These are phyloP conservation scores for Coemansia sp. DNA, from an alignment of 192 early-diverging fungal species.

Conservation along the genomic window DNA sequence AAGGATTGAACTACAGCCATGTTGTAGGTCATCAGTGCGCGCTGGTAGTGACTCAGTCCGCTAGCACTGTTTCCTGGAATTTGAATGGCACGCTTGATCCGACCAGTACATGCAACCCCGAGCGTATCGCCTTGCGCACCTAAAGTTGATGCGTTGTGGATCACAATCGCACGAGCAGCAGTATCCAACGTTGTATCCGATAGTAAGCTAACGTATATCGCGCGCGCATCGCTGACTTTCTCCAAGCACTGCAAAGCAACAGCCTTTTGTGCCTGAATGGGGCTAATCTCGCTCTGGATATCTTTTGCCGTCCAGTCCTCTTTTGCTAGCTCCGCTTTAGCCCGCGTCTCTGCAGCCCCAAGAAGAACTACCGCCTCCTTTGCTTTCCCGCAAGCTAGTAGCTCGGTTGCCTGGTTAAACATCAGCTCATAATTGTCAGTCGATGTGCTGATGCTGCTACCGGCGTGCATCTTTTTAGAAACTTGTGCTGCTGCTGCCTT, in stretches of 20 bases:
- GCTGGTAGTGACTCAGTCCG: constrained; percentile 30
- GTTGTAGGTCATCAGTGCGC: constrained; percentile 40
- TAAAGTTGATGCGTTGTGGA: constrained; percentile 30
- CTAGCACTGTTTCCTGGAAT: constrained; percentile 17
- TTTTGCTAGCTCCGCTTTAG: constrained; percentile 14
- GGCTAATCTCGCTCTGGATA: constrained; percentile 32
- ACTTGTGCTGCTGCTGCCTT: constrained; percentile 38
- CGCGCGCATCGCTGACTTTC: constrained; percentile 11
- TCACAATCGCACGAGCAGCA: constrained; percentile 21
- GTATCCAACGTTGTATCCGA: constrained; percentile 15
- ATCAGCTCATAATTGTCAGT: constrained; percentile 32
- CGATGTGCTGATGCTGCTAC: too few relatives aligned
- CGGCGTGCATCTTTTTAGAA: neutral
- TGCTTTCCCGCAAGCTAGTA: constrained; percentile 25
- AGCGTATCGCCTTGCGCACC: neutral
- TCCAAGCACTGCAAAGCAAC: constrained; percentile 35
- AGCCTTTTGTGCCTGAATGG: constrained; percentile 42
- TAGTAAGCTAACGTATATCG: constrained; percentile 20
- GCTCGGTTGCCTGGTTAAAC: constrained; percentile 36
- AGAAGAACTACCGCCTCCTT: constrained; percentile 30
- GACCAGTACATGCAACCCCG: neutral
- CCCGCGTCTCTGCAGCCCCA: constrained; percentile 15
- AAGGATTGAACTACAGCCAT: constrained; percentile 35
- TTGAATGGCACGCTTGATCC: constrained; percentile 34
- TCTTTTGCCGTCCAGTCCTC: constrained; percentile 34